These are phyloP conservation scores for Metschnikowia lunata DNA, from an alignment of 805 yeast genomes.

Conservation along the genomic window DNA sequence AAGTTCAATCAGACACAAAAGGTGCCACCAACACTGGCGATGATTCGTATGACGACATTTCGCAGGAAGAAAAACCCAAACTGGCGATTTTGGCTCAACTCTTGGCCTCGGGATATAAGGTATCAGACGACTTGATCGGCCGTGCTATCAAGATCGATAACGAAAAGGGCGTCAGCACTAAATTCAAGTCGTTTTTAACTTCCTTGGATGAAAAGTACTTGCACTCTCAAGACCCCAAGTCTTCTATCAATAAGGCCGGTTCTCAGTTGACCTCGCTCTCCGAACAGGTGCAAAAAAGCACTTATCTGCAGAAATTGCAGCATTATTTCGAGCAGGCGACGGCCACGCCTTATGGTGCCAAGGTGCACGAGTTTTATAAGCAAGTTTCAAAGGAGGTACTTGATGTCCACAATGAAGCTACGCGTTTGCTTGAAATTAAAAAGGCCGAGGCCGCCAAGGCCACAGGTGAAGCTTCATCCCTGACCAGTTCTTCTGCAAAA, in stretches of 20 bases:
- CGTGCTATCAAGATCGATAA: conserved; percentile 62
- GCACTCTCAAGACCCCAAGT: conserved; percentile 53
- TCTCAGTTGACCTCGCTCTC: conserved; percentile 33
- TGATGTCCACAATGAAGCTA: conserved; percentile 72
- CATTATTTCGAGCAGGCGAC: conserved; percentile 47
- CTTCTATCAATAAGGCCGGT: conserved; percentile 29
- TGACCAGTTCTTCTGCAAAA: too few relatives aligned
- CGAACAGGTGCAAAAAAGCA: conserved; percentile 29
- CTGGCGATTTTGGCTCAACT: conserved; percentile 72
- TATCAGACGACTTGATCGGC: conserved; percentile 57
- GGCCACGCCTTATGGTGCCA: conserved; percentile 49
- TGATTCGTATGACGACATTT: conserved; percentile 43
- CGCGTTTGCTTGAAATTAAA: conserved; percentile 61
- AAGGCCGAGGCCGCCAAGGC: conserved; percentile 21
- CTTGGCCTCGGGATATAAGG: conserved; percentile 65
- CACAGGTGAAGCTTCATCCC: neutral
- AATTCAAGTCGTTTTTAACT: conserved; percentile 53
- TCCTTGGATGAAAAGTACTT: conserved; percentile 55
- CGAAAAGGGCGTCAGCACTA: conserved; percentile 54
- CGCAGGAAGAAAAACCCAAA: conserved; percentile 77
- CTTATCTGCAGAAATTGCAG: conserved; percentile 31
- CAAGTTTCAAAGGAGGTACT: conserved; percentile 50
- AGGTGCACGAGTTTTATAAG: conserved; percentile 57
- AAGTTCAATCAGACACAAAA: conserved; percentile 16
- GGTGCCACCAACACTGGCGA: conserved; percentile 26